Percentiles rank a stretch among this genome's conserved stretches.
phyloP scores from a whole-genome alignment of 1,139 yeast genomes.

The Geotrichum fermentans region DNA sequence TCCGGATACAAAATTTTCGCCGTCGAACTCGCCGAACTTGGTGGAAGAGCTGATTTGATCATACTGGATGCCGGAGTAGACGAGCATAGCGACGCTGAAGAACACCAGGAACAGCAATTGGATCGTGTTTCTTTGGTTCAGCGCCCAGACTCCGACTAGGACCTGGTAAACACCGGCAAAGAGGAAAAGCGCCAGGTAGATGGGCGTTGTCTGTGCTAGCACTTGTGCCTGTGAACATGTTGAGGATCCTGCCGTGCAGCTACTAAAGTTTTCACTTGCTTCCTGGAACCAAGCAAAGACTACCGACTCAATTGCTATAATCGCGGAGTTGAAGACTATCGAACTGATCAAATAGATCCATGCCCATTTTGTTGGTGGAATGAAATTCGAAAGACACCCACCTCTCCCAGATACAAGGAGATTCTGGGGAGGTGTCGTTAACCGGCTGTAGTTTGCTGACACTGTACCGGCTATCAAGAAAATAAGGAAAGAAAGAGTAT shows the following conservation, averaged over 20 bases:
- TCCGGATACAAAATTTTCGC: conserved; percentile 4
- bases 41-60: conserved; percentile 42
- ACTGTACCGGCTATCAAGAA: background rate
- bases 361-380: conserved; percentile 16
- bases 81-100: conserved; percentile 48
- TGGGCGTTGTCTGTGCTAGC: conserved; percentile 34
- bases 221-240: conserved; percentile 24
- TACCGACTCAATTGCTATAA: conserved; percentile 15
- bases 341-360: conserved; percentile 10
- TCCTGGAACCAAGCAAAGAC: conserved; percentile 23
- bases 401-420: background rate
- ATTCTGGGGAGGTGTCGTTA: conserved; percentile 1
- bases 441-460: conserved; percentile 9
- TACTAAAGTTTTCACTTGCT: conserved; percentile 32
- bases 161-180: conserved; percentile 45
- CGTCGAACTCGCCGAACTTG: conserved; percentile 20
- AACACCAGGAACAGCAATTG: conserved; percentile 42
- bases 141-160: conserved; percentile 43
- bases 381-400: background rate
- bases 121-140: conserved; percentile 44
- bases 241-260: conserved; percentile 30
- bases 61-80: conserved; percentile 50
- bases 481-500: background rate
- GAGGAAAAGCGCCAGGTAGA: conserved; percentile 43
- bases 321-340: conserved; percentile 13